Conservation (phyloP, 2,329 filamentous ascomycete species). For the Claviceps sp. region DNA sequence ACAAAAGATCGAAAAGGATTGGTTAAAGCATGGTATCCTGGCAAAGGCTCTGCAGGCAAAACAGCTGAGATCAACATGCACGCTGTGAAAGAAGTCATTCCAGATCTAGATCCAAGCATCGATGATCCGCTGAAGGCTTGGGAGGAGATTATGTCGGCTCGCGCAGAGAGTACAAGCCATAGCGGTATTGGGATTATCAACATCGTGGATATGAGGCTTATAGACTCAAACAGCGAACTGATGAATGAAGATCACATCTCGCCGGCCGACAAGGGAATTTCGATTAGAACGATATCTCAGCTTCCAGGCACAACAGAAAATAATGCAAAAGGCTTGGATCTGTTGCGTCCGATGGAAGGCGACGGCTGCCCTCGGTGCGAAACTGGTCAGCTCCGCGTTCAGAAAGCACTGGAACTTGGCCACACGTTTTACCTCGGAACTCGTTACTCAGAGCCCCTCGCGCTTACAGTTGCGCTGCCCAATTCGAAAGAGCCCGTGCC, state of each 20-base stretch:
- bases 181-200: conserved; percentile 16
- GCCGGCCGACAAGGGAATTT: conserved; percentile 7
- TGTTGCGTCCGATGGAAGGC: conserved; percentile 52
- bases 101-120: conserved; percentile 59
- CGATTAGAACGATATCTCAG: neutral
- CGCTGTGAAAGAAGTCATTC: conserved; percentile 51
- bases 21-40: conserved; percentile 56
- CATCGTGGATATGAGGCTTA: conserved; percentile 21
- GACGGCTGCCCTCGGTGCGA: conserved; percentile 63
- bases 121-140: conserved; percentile 44
- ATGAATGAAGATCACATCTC: conserved; percentile 14
- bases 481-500: conserved; percentile 26
- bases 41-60: conserved; percentile 12
- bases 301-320: conserved; percentile 6
- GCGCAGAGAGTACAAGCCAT: neutral
- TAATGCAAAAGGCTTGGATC: conserved; percentile 33
- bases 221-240: conserved; percentile 12
- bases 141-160: conserved; percentile 22
- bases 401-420: conserved; percentile 74
- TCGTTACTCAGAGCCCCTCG: conserved; percentile 67
- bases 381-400: conserved; percentile 46
- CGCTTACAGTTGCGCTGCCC: conserved; percentile 42
- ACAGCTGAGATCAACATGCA: conserved; percentile 31
- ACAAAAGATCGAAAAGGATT: conserved; percentile 54
- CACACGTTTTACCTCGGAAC: conserved; percentile 93